Conservation (phyloP, 345 rosid species). For the Gossypium mustelinum region DNA sequence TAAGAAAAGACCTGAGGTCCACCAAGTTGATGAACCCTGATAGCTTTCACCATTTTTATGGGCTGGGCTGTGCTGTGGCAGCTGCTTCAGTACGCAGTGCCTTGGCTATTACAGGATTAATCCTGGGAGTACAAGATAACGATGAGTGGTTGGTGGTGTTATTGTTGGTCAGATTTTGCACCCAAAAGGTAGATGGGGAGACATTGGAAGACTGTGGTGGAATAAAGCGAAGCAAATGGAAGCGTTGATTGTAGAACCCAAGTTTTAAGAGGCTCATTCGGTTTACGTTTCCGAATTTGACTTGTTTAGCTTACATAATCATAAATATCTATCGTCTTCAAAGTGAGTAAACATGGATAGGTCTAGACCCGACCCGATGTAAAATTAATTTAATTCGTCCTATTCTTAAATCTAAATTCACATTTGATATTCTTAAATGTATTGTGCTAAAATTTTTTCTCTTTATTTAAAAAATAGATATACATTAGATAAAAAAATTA, state of each 20-base stretch:
- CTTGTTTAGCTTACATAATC: not conserved
- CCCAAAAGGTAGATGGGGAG: not conserved
- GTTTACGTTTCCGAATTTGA: not conserved
- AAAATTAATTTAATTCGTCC: too few species aligned
- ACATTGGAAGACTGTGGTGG: not conserved
- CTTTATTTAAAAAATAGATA: too few species aligned
- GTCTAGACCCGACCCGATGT: too few species aligned
- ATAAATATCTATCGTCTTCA: not conserved
- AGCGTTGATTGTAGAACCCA: not conserved
- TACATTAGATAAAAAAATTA: too few species aligned
- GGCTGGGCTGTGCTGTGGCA: slow-evolving; percentile 16
- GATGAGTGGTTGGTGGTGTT: not conserved
- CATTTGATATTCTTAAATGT: too few species aligned
- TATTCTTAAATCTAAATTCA: too few species aligned
- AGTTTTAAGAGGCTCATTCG: slow-evolving; percentile 4
- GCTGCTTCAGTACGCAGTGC: slow-evolving; percentile 15
- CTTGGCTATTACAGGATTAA: not conserved
- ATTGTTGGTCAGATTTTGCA: not conserved
- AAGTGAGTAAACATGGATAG: not conserved
- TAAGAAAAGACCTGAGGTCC: slow-evolving; percentile 65
- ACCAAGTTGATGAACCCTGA: slow-evolving; percentile 79
- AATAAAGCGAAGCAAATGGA: not conserved
- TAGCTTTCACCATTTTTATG: slow-evolving; percentile 72
- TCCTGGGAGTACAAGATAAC: not conserved
- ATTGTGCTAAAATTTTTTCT: too few species aligned